Evolutionary conservation across 108 stramenopile species (phyloP).

Genomic region (Nitzschia inconspicua): DNA sequence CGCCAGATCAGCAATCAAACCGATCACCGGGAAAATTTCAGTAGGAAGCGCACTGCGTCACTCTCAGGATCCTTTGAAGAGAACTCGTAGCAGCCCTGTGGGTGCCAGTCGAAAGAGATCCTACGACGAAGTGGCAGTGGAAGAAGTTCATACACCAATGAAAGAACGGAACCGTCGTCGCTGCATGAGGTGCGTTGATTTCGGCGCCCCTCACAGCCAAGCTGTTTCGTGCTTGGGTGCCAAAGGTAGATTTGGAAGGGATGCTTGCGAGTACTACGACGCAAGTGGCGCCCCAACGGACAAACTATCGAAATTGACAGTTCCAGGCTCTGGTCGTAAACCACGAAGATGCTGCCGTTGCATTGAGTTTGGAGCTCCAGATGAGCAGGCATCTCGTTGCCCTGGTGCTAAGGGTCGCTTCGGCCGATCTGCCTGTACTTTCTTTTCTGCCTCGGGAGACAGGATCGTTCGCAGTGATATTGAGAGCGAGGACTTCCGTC

Average conservation of each 20-base stretch:
- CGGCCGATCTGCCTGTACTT: no score
- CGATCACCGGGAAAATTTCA: conserved; percentile 17
- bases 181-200: conserved; percentile 3
- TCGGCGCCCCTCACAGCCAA: background rate
- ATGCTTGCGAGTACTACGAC: background rate
- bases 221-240: conserved; percentile 6
- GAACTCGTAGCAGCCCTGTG: conserved; percentile 5
- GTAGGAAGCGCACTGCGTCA: background rate
- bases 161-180: background rate
- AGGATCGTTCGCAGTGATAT: no score
- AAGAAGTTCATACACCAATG: background rate
- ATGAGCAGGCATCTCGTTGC: no score
- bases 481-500: no score
- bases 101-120: conserved; percentile 2
- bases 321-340: no score
- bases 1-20: conserved; percentile 25
- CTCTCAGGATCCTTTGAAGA: conserved; percentile 10
- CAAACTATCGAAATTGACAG: no score
- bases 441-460: no score
- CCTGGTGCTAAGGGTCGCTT: no score
- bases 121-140: background rate
- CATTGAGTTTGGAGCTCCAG: no score
- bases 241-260: conserved; percentile 10
- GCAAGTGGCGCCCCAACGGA: background rate
- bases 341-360: no score